A percentile compares a stretch with the other conserved stretches of the same genome.
Evolutionary conservation across 768 basidiomycete genomes (phyloP).

Genomic region (Russula virescens): DNA sequence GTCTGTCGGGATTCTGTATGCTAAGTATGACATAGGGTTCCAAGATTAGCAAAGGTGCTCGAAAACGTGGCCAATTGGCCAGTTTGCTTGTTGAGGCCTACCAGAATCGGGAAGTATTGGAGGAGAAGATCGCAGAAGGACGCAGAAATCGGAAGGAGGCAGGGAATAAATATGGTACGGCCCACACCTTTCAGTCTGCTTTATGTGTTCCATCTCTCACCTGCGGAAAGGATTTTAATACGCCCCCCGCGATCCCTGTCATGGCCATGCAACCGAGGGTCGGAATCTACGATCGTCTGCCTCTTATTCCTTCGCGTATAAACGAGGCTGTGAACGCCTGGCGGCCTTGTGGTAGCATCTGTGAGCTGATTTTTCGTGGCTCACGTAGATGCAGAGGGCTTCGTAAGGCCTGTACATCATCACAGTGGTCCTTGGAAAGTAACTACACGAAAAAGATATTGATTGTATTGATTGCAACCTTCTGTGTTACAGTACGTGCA

Average conservation of each 20-base stretch:
- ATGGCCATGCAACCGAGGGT: neutral
- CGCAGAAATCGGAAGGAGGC: slow-evolving; percentile 82
- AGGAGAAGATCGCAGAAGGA: slow-evolving; percentile 80
- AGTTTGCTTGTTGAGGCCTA: slow-evolving; percentile 80
- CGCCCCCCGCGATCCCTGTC: neutral
- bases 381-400: neutral
- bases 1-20: neutral
- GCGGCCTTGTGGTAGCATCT: neutral
- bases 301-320: neutral
- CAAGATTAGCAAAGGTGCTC: slow-evolving; percentile 63
- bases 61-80: slow-evolving; percentile 71
- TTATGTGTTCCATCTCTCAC: neutral
- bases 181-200: neutral
- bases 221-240: slow-evolving; percentile 14
- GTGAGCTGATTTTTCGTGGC: neutral
- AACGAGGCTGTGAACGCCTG: neutral
- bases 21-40: slow-evolving; percentile 45
- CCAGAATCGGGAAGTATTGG: slow-evolving; percentile 72
- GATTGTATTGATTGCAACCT: too few species aligned
- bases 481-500: neutral
- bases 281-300: neutral
- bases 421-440: neutral
- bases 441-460: too few species aligned
- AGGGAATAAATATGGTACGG: slow-evolving; percentile 84
- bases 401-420: too few species aligned